phyloP scores from a whole-genome alignment of 176 grass and related monocot species.

The Juncus effusus region DNA sequence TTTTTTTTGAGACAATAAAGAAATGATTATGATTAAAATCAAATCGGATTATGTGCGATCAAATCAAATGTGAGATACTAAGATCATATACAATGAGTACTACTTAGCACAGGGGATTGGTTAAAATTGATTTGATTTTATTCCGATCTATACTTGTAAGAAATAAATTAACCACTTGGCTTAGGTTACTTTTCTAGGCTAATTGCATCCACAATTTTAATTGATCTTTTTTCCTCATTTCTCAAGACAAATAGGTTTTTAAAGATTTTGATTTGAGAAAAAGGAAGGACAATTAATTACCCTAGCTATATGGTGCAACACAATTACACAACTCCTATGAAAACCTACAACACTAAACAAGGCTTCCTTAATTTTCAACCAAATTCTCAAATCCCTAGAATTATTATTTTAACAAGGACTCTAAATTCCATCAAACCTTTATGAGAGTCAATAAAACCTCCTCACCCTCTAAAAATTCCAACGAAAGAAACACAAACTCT shows the following conservation, averaged over 20 bases:
- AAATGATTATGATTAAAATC: too few species aligned
- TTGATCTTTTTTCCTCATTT: conserved; percentile 18
- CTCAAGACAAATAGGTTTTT: conserved; percentile 37
- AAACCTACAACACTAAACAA: not conserved
- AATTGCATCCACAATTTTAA: too few species aligned
- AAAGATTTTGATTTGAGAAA: conserved; percentile 20
- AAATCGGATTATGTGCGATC: too few species aligned
- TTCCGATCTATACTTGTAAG: too few species aligned
- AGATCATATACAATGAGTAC: too few species aligned
- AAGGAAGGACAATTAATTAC: conserved; percentile 25
- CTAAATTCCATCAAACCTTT: conserved; percentile 22
- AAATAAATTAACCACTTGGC: too few species aligned
- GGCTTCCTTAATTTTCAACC: conserved; percentile 26
- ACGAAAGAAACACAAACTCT: conserved; percentile 9
- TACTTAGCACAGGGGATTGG: too few species aligned
- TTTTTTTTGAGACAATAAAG: too few species aligned
- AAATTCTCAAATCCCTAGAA: conserved; percentile 18
- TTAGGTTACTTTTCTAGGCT: too few species aligned
- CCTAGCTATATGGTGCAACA: conserved; percentile 5
- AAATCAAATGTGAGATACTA: too few species aligned
- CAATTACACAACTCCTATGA: conserved; percentile 7
- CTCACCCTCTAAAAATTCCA: conserved; percentile 6
- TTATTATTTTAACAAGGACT: conserved; percentile 22
- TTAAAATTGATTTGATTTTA: too few species aligned
- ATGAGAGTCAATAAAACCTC: conserved; percentile 19